Evolutionary conservation across 2,329 filamentous ascomycete species (phyloP).

Genomic region (Colletotrichum ledebouriae): DNA sequence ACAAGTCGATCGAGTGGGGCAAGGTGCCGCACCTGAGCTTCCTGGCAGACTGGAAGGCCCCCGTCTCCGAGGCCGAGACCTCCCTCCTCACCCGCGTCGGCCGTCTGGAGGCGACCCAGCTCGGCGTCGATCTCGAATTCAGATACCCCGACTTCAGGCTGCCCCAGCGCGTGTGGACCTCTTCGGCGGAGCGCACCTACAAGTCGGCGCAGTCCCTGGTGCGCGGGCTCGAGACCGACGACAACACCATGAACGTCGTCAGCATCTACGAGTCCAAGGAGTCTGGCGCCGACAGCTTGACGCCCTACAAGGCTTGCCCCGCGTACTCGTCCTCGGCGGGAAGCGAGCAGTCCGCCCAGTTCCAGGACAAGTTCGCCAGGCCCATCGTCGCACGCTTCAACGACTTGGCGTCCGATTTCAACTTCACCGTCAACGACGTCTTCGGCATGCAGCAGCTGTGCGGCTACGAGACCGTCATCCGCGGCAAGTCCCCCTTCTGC

Average conservation of each 20-base stretch:
- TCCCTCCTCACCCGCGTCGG: slow-evolving; percentile 73
- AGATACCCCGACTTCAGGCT: slow-evolving; percentile 67
- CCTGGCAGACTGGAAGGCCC: slow-evolving; percentile 67
- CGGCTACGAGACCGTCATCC: slow-evolving; percentile 75
- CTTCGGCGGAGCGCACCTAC: slow-evolving; percentile 72
- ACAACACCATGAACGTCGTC: slow-evolving; percentile 66
- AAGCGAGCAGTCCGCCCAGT: slow-evolving; percentile 65
- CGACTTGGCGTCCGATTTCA: slow-evolving; percentile 66
- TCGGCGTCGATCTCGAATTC: slow-evolving; percentile 70
- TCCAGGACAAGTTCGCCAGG: slow-evolving; percentile 68
- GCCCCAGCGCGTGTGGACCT: slow-evolving; percentile 71
- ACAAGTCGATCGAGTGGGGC: slow-evolving; percentile 70
- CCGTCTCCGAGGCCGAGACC: slow-evolving; percentile 67
- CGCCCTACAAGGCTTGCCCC: slow-evolving; percentile 75
- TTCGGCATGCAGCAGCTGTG: slow-evolving; percentile 76
- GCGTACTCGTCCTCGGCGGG: slow-evolving; percentile 71
- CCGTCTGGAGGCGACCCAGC: slow-evolving; percentile 69
- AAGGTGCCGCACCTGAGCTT: slow-evolving; percentile 69
- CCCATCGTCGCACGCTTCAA: slow-evolving; percentile 72
- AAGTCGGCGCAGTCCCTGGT: slow-evolving; percentile 71
- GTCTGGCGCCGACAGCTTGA: slow-evolving; percentile 70
- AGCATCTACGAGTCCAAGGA: slow-evolving; percentile 69
- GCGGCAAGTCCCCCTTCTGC: slow-evolving; percentile 73
- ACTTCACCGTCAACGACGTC: slow-evolving; percentile 73
- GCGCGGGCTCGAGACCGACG: slow-evolving; percentile 66